Conservation (phyloP, 2,329 filamentous ascomycete genomes). For the Neonectria sp. region DNA sequence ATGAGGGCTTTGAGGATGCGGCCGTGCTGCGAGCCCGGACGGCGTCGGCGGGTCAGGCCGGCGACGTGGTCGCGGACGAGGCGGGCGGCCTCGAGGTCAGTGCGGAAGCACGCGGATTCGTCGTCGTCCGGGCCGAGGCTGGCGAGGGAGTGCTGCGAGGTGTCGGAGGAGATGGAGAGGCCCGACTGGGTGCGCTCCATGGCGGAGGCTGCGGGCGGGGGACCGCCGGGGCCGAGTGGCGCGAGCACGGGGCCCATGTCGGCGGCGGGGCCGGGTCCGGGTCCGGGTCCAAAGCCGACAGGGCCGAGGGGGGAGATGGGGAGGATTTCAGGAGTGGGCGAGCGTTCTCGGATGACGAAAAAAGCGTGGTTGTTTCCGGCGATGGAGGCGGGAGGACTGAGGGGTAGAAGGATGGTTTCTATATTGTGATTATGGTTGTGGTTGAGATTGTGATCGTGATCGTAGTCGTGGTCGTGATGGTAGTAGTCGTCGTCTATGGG, state of each 20-base stretch:
- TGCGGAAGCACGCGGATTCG: conserved; percentile 53
- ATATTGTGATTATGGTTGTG: conserved; percentile 31
- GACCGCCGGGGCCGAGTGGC: conserved; percentile 27
- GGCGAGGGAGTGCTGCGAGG: conserved; percentile 49
- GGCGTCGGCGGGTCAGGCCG: conserved; percentile 57
- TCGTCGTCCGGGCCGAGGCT: conserved; percentile 47
- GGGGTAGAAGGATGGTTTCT: conserved; percentile 31
- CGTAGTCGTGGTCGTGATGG: conserved; percentile 31
- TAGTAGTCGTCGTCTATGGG: conserved; percentile 19
- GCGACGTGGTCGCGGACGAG: conserved; percentile 65
- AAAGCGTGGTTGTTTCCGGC: conserved; percentile 54
- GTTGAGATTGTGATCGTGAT: conserved; percentile 32
- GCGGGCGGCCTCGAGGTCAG: conserved; percentile 64
- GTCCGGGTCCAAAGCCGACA: conserved; percentile 32
- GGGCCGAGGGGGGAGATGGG: conserved; percentile 34
- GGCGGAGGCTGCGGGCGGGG: conserved; percentile 38
- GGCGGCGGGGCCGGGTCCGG: conserved; percentile 36
- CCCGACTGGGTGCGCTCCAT: conserved; percentile 68
- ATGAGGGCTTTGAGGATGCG: conserved; percentile 73
- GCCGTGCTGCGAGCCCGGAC: conserved; percentile 67
- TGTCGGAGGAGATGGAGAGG: conserved; percentile 62
- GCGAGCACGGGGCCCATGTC: conserved; percentile 37
- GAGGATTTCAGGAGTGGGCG: conserved; percentile 42
- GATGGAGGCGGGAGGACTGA: conserved; percentile 44
- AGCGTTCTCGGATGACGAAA: conserved; percentile 57